These are phyloP conservation scores for Kalmusia sp. DNA, from an alignment of 2,329 filamentous ascomycete genomes.

Conservation along the genomic window DNA sequence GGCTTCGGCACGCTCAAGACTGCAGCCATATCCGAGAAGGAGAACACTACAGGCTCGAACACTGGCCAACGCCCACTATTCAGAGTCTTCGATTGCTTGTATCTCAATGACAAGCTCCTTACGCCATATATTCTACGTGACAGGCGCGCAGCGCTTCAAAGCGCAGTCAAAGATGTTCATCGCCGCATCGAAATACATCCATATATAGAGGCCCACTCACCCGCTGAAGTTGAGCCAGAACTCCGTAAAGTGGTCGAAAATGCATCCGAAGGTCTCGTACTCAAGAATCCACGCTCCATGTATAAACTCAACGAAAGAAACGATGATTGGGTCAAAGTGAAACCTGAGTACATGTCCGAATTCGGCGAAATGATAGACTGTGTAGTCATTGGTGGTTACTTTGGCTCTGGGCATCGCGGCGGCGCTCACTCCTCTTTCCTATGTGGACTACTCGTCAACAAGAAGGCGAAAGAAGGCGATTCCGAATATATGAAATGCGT, in stretches of 20 bases:
- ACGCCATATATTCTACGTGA: slow-evolving; percentile 85
- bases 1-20: slow-evolving; percentile 94
- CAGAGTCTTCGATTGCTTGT: slow-evolving; percentile 88
- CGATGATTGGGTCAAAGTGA: slow-evolving; percentile 98
- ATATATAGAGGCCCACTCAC: slow-evolving; percentile 69
- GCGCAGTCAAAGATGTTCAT: slow-evolving; percentile 72
- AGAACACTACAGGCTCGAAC: slow-evolving; percentile 66
- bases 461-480: slow-evolving; percentile 65
- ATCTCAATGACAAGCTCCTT: slow-evolving; percentile 80
- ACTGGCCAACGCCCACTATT: slow-evolving; percentile 78
- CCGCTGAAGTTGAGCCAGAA: slow-evolving; percentile 77
- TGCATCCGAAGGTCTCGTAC: slow-evolving; percentile 85
- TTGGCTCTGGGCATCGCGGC: slow-evolving; percentile 83
- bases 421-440: slow-evolving; percentile 85
- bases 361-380: slow-evolving; percentile 94
- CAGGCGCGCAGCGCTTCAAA: slow-evolving; percentile 75
- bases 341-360: slow-evolving; percentile 97
- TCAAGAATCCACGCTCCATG: slow-evolving; percentile 89
- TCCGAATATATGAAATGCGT: slow-evolving; percentile 75
- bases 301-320: slow-evolving; percentile 90
- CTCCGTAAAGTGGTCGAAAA: slow-evolving; percentile 85
- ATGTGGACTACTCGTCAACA: slow-evolving; percentile 82
- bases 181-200: slow-evolving; percentile 84
- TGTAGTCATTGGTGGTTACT: slow-evolving; percentile 90
- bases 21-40: slow-evolving; percentile 80